A percentile compares a stretch with the other conserved stretches of the same genome.
Conservation (phyloP, 1,284 basidiomycete genomes). For the Calocybe gambosa region DNA sequence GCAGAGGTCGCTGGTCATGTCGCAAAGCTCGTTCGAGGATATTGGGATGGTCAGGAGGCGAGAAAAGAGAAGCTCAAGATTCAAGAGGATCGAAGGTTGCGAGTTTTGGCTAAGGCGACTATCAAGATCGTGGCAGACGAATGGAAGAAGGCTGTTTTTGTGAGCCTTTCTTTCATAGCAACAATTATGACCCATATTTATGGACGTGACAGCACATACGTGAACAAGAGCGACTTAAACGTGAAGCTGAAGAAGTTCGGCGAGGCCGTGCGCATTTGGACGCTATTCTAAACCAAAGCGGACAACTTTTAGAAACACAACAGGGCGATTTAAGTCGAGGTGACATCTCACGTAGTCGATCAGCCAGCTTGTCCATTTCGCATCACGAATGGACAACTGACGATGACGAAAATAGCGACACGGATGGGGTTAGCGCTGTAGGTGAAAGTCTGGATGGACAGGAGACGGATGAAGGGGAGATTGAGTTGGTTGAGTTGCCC, state of each 20-base stretch:
- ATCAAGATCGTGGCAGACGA: constrained; percentile 69
- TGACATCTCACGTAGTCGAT: constrained; percentile 44
- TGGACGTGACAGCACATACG: constrained; percentile 54
- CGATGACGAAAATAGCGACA: constrained; percentile 26
- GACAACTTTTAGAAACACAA: constrained; percentile 82
- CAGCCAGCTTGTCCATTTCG: constrained; percentile 45
- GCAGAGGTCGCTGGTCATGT: constrained; percentile 51
- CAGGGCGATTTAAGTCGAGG: constrained; percentile 58
- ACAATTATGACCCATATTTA: constrained; percentile 1
- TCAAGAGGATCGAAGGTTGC: constrained; percentile 66
- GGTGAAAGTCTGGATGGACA: constrained; percentile 16
- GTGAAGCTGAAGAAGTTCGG: constrained; percentile 39
- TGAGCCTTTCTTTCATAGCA: constrained; percentile 34
- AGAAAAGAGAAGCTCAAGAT: constrained; percentile 59
- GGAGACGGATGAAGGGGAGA: constrained; percentile 17
- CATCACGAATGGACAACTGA: constrained; percentile 29
- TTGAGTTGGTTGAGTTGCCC: constrained; percentile 7
- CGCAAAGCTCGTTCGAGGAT: constrained; percentile 63
- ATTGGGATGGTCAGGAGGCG: constrained; percentile 71
- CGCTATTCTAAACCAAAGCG: constrained; percentile 87
- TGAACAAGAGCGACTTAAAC: constrained; percentile 54
- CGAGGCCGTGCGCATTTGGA: constrained; percentile 77
- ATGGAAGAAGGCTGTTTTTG: constrained; percentile 89
- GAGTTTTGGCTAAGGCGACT: constrained; percentile 65
- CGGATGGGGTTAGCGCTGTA: constrained; percentile 20